Percentiles rank a stretch among this genome's conserved stretches.
These are phyloP conservation scores for Penicillium sp. DNA, from an alignment of 2,329 filamentous ascomycete species.

Conservation along the genomic window DNA sequence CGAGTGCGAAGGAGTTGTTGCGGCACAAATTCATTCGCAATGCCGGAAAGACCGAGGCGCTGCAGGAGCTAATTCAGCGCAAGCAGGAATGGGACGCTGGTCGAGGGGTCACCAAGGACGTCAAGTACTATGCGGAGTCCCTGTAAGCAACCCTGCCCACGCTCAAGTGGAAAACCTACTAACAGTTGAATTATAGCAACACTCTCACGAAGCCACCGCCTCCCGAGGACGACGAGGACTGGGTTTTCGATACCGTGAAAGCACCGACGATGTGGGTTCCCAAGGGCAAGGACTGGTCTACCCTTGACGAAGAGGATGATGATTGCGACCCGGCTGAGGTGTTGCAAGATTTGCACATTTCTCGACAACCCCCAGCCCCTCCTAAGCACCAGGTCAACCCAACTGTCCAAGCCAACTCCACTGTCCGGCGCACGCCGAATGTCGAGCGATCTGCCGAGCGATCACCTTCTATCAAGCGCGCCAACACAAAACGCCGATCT, in stretches of 20 bases:
- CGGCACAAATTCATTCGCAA: conserved; percentile 84
- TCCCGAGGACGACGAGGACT: conserved; percentile 79
- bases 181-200: conserved; percentile 48
- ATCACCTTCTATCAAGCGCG: conserved; percentile 46
- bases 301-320: conserved; percentile 35
- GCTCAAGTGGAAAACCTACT: conserved; percentile 10
- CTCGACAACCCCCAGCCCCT: conserved; percentile 48
- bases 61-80: conserved; percentile 82
- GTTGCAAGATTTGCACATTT: conserved; percentile 43
- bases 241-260: conserved; percentile 95
- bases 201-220: conserved; percentile 55
- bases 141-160: conserved; percentile 54
- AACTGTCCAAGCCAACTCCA: conserved; percentile 61
- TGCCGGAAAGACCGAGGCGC: conserved; percentile 82
- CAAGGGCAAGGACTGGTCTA: conserved; percentile 52
- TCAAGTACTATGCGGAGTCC: conserved; percentile 92
- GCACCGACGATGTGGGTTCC: conserved; percentile 62
- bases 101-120: conserved; percentile 67
- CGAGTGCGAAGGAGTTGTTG: conserved; percentile 82
- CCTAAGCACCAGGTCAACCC: conserved; percentile 59
- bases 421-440: conserved; percentile 51
- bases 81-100: conserved; percentile 80
- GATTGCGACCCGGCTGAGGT: conserved; percentile 36
- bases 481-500: conserved; percentile 45
- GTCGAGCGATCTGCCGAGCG: conserved; percentile 47